Percentiles rank a stretch among this genome's conserved stretches.
phyloP scores from a whole-genome alignment of 306 rosid genomes.

The Trifolium pratense region DNA sequence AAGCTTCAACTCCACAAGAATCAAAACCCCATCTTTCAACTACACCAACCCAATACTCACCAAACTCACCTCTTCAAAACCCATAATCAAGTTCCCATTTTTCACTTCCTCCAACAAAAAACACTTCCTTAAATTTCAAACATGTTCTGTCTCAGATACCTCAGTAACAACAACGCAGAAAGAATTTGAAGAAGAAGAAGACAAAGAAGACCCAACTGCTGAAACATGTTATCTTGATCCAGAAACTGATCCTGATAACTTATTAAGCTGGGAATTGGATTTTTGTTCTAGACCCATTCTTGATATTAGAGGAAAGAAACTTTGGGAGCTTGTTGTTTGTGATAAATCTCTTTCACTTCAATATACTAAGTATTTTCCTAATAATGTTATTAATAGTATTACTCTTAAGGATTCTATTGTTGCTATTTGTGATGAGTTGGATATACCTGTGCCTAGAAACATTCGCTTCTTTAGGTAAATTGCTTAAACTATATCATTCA shows the following conservation, averaged over 20 bases:
- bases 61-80: constrained; percentile 37
- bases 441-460: constrained; percentile 71
- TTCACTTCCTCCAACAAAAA: constrained; percentile 19
- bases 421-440: constrained; percentile 62
- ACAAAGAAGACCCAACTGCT: constrained; percentile 74
- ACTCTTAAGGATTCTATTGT: constrained; percentile 83
- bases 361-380: constrained; percentile 85
- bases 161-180: constrained; percentile 49
- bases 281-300: constrained; percentile 95
- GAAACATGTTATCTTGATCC: constrained; percentile 80
- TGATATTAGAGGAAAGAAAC: constrained; percentile 88
- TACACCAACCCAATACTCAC: constrained; percentile 42
- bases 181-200: constrained; percentile 46
- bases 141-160: constrained; percentile 66
- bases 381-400: constrained; percentile 87
- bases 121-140: constrained; percentile 46
- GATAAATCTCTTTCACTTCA: constrained; percentile 84
- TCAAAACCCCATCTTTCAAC: constrained; percentile 59
- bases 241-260: constrained; percentile 59
- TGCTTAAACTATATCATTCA: not conserved
- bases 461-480: constrained; percentile 89
- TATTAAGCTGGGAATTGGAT: constrained; percentile 89
- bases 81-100: constrained; percentile 44
- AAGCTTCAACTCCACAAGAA: constrained; percentile 69
- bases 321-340: constrained; percentile 94